A percentile compares a stretch with the other conserved stretches of the same genome.
phyloP scores from a whole-genome alignment of 768 basidiomycete genomes.

The Terana coerulea region DNA sequence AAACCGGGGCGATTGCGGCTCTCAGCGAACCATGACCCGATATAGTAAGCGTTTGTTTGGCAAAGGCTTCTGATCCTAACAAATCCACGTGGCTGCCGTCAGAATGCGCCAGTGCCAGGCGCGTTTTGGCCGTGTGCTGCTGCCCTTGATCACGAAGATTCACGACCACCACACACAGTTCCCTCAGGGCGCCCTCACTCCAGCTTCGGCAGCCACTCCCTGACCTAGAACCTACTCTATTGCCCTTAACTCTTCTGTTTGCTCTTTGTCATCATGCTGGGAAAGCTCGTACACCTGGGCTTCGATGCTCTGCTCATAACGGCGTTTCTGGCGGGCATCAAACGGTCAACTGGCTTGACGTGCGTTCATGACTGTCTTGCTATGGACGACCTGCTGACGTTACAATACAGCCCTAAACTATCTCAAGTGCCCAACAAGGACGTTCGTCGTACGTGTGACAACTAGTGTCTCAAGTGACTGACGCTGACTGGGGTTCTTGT shows the following conservation, averaged over 20 bases:
- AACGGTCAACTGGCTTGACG: slow-evolving; percentile 83
- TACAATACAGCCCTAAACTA: slow-evolving; percentile 61
- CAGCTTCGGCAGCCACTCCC: not conserved
- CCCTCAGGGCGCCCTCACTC: not conserved
- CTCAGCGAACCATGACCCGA: not conserved
- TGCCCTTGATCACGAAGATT: not conserved
- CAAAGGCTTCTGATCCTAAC: slow-evolving; percentile 21
- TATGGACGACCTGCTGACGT: not conserved
- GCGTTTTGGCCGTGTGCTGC: not conserved
- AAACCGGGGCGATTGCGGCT: no score
- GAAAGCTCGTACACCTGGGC: slow-evolving; percentile 66
- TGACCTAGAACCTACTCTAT: not conserved
- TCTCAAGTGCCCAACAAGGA: slow-evolving; percentile 85
- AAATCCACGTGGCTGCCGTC: slow-evolving; percentile 22
- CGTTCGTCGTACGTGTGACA: slow-evolving; percentile 66
- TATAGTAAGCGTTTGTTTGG: slow-evolving; percentile 17
- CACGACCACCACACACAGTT: not conserved
- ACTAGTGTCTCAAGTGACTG: not conserved
- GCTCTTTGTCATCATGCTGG: slow-evolving; percentile 44
- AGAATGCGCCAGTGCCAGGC: no score
- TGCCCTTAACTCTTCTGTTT: not conserved
- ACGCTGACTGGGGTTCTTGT: not conserved
- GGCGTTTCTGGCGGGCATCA: slow-evolving; percentile 81
- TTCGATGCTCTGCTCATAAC: slow-evolving; percentile 77
- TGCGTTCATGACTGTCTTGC: slow-evolving; percentile 35